These are phyloP conservation scores for Smallanthus sonchifolius DNA, from an alignment of 129 eudicot genomes.

Conservation along the genomic window DNA sequence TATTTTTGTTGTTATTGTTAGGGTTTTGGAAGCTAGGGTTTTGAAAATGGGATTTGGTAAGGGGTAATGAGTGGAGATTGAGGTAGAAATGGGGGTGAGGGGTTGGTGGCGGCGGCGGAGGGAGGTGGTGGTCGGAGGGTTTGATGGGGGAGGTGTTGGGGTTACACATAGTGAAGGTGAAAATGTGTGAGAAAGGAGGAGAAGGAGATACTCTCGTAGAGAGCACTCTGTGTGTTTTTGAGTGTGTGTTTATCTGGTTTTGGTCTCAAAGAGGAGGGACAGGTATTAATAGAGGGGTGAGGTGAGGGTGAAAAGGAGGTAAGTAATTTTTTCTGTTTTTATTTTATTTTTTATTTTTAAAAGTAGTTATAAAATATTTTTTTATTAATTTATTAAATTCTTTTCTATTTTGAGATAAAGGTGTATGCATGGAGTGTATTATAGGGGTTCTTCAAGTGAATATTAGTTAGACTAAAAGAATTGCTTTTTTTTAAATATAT, in stretches of 20 bases:
- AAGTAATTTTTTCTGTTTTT: conserved; percentile 15
- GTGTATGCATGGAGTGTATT: no score
- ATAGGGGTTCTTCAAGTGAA: no score
- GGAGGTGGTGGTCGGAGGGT: conserved; percentile 14
- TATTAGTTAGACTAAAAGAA: no score
- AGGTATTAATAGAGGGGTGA: conserved; percentile 40
- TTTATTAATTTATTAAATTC: background rate
- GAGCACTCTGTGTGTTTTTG: conserved; percentile 36
- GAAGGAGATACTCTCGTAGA: conserved; percentile 61
- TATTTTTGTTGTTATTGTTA: background rate
- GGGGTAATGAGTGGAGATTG: conserved; percentile 28
- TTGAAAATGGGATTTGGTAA: conserved; percentile 10
- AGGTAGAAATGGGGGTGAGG: conserved; percentile 35
- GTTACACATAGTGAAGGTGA: conserved; percentile 47
- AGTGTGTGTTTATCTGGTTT: conserved; percentile 23
- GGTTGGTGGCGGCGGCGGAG: conserved; percentile 20
- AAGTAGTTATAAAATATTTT: background rate
- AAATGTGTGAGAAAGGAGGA: background rate
- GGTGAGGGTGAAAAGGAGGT: conserved; percentile 23
- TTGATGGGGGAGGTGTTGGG: conserved; percentile 25
- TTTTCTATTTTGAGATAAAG: background rate
- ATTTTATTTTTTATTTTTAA: background rate
- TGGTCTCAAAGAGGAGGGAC: conserved; percentile 33
- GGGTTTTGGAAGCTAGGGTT: conserved; percentile 11
- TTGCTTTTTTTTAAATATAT: background rate